Evolutionary conservation across 176 grass and related monocot genomes (phyloP).

Genomic region (Oryza brachyantha): DNA sequence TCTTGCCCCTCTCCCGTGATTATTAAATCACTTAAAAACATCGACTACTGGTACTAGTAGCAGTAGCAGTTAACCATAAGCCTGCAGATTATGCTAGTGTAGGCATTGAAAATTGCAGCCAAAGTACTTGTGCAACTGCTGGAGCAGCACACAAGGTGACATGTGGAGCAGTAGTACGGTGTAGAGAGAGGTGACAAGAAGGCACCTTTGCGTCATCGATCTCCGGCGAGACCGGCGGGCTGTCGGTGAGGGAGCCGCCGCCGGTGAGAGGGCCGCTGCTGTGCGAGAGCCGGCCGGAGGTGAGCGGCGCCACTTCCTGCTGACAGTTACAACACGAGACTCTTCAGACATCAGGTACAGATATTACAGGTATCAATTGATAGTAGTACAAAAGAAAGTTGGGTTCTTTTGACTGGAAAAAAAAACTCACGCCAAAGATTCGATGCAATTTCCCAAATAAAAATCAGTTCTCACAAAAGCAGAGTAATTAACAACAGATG

Average conservation of each 20-base stretch:
- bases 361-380: neutral
- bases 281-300: conserved; percentile 90
- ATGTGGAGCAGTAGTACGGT: neutral
- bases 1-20: neutral
- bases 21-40: conserved; percentile 18
- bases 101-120: conserved; percentile 33
- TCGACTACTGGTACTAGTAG: neutral
- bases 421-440: neutral
- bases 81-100: conserved; percentile 5
- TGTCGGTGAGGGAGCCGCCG: conserved; percentile 92
- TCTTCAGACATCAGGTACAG: neutral
- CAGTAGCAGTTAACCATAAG: neutral
- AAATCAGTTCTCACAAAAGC: conserved; percentile 10
- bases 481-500: neutral
- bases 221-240: conserved; percentile 93
- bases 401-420: neutral
- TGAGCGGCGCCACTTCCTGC: conserved; percentile 84
- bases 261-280: conserved; percentile 94
- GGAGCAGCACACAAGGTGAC: neutral
- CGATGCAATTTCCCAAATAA: neutral
- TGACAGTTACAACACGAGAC: conserved; percentile 3
- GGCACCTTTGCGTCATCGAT: conserved; percentile 92
- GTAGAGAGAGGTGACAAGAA: conserved; percentile 15
- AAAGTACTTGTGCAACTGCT: neutral
- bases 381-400: neutral